A percentile compares a stretch with the other conserved stretches of the same genome.
Conservation (phyloP, 352 stramenopile species). For the Pythium biforme region DNA sequence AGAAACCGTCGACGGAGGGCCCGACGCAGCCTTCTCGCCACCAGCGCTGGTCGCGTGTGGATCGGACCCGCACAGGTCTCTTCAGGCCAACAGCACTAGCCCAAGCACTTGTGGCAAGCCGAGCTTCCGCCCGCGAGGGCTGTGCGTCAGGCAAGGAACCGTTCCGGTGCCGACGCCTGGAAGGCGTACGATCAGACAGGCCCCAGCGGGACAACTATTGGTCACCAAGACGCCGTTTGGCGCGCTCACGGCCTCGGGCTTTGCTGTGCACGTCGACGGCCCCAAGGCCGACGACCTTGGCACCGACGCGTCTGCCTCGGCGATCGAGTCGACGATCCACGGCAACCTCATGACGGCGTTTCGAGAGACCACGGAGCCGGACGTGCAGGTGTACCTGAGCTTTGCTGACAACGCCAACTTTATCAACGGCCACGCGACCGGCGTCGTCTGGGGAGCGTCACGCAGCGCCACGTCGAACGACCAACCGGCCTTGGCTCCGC, state of each 20-base stretch:
- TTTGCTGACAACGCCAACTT: slow-evolving; percentile 31
- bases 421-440: slow-evolving; percentile 26
- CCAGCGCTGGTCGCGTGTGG: neutral
- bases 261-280: neutral
- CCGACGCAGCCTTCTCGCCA: too few species aligned
- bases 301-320: too few species aligned
- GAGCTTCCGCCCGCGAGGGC: neutral
- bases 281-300: too few species aligned
- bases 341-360: neutral
- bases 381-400: slow-evolving; percentile 13
- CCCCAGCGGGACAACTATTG: neutral
- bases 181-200: too few species aligned
- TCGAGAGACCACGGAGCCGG: neutral
- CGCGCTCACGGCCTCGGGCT: slow-evolving; percentile 9
- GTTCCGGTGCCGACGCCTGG: too few species aligned
- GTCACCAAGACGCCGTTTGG: slow-evolving; percentile 16
- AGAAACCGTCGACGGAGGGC: neutral
- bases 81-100: too few species aligned
- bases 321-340: too few species aligned
- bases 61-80: too few species aligned
- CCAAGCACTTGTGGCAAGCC: neutral
- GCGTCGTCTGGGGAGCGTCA: slow-evolving; percentile 17
- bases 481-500: neutral
- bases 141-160: neutral
- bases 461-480: neutral